phyloP scores from a whole-genome alignment of 2,329 filamentous ascomycete species.

The Sporothrix mexicana region DNA sequence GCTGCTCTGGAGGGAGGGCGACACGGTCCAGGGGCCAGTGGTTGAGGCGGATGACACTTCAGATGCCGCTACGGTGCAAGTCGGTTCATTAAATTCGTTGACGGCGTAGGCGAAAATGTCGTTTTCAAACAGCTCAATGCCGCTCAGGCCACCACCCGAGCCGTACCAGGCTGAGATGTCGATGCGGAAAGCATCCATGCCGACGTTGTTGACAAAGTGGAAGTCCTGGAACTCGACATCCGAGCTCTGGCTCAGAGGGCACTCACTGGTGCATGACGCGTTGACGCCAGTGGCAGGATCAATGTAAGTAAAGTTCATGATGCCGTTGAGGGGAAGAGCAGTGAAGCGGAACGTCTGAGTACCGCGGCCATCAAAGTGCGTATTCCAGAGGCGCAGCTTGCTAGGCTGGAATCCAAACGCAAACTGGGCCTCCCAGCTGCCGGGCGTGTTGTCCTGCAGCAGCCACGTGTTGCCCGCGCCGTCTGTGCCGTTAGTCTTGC shows the following conservation, averaged over 20 bases:
- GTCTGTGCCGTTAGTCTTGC: conserved; percentile 71
- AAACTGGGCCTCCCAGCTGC: conserved; percentile 84
- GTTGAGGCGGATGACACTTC: conserved; percentile 67
- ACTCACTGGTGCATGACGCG: conserved; percentile 77
- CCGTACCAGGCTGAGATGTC: conserved; percentile 91
- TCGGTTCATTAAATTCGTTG: conserved; percentile 84
- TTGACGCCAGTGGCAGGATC: conserved; percentile 74
- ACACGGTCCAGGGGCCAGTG: conserved; percentile 76
- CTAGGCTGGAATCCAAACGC: conserved; percentile 85
- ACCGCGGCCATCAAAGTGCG: conserved; percentile 79
- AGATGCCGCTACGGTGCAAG: conserved; percentile 69
- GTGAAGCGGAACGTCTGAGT: conserved; percentile 89
- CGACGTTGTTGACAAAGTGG: conserved; percentile 82
- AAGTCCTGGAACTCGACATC: conserved; percentile 82
- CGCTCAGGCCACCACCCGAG: conserved; percentile 79
- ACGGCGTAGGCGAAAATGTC: conserved; percentile 87
- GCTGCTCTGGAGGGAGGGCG: conserved; percentile 70
- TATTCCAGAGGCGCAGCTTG: conserved; percentile 87
- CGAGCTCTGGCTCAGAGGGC: conserved; percentile 77
- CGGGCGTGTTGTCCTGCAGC: conserved; percentile 73
- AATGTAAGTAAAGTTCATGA: conserved; percentile 93
- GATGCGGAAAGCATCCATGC: conserved; percentile 85
- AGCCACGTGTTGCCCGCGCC: conserved; percentile 83
- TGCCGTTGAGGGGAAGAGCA: conserved; percentile 83
- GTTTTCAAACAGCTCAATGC: conserved; percentile 85